Evolutionary conservation across 495 filamentous ascomycete species (phyloP).

Genomic region (Rostrohypoxylon terebratum): DNA sequence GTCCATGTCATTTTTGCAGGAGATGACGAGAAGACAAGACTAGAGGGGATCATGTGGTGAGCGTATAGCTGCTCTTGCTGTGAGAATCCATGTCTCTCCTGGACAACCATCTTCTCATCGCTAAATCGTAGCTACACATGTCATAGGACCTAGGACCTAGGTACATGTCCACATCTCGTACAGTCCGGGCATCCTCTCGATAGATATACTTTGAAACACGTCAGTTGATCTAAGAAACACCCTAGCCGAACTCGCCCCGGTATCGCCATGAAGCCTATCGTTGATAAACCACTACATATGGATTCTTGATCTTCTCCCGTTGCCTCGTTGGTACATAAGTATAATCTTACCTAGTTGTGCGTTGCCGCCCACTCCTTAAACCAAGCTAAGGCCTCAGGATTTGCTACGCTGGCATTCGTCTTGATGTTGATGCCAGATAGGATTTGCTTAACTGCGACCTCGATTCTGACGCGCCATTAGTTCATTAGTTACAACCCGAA

Average conservation of each 20-base stretch:
- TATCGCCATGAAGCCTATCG: not conserved
- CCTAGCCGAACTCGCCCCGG: not conserved
- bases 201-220: not conserved
- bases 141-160: too few relatives aligned
- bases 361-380: constrained; percentile 76
- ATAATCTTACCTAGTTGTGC: constrained; percentile 37
- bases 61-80: not conserved
- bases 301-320: not conserved
- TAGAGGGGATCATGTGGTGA: constrained; percentile 65
- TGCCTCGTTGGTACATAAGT: not conserved
- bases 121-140: too few relatives aligned
- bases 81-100: not conserved
- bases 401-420: constrained; percentile 87
- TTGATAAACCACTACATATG: not conserved
- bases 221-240: not conserved
- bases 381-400: constrained; percentile 85
- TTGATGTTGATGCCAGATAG: constrained; percentile 87
- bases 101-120: not conserved
- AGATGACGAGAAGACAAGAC: constrained; percentile 68
- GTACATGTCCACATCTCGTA: not conserved
- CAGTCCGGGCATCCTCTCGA: not conserved
- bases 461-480: constrained; percentile 65
- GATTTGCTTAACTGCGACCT: constrained; percentile 94
- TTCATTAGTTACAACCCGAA: constrained; percentile 9
- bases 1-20: constrained; percentile 74